phyloP scores from a whole-genome alignment of 176 grass and related monocot species.

The Saccharum spontaneum region DNA sequence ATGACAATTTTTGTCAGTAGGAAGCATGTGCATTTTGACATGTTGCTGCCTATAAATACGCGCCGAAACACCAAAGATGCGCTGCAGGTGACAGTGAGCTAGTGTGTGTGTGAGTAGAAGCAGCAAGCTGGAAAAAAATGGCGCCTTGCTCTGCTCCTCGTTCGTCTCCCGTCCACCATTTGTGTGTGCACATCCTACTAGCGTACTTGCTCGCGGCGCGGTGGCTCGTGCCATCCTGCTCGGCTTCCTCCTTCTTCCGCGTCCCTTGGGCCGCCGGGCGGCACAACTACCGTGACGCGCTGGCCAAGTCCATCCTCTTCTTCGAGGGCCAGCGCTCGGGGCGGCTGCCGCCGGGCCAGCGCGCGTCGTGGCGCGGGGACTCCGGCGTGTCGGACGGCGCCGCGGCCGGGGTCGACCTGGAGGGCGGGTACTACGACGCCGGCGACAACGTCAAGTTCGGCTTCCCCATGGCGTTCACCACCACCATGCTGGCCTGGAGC shows the following conservation, averaged over 20 bases:
- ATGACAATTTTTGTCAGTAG: background rate
- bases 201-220: background rate
- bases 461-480: constrained; percentile 92
- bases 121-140: constrained; percentile 36
- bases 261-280: constrained; percentile 3
- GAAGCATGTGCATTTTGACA: constrained; percentile 18
- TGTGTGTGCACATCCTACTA: constrained; percentile 38
- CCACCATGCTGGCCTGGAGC: constrained; percentile 93
- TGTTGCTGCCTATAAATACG: constrained; percentile 40
- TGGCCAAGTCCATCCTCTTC: constrained; percentile 88
- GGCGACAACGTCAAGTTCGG: constrained; percentile 97
- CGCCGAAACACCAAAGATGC: background rate
- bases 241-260: background rate
- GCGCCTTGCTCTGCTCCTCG: background rate
- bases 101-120: background rate
- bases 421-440: constrained; percentile 89
- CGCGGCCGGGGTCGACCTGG: constrained; percentile 67
- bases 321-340: constrained; percentile 92
- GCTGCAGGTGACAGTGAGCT: constrained; percentile 4
- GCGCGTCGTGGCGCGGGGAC: constrained; percentile 69
- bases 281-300: constrained; percentile 78
- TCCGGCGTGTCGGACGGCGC: constrained; percentile 64
- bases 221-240: constrained; percentile 22
- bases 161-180: constrained; percentile 2
- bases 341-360: constrained; percentile 52